phyloP scores from a whole-genome alignment of 2,329 filamentous ascomycete genomes.

The Phoma herbarum region DNA sequence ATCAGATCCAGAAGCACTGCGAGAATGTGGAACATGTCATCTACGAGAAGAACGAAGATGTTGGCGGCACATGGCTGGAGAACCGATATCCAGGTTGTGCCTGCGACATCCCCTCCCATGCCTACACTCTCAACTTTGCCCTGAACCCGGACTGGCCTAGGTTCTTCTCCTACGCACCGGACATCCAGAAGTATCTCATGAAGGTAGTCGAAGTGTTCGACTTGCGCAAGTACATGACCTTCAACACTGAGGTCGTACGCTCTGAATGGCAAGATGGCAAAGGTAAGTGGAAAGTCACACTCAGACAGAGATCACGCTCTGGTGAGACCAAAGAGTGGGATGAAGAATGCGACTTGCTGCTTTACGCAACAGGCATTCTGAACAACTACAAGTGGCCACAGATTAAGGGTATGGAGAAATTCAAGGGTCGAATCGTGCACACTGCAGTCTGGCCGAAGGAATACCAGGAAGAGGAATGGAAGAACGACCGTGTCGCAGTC shows the following conservation, averaged over 20 bases:
- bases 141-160: conserved; percentile 59
- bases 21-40: conserved; percentile 58
- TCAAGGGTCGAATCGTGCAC: conserved; percentile 56
- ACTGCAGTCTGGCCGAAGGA: conserved; percentile 58
- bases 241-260: conserved; percentile 59
- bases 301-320: conserved; percentile 52
- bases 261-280: conserved; percentile 60
- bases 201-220: conserved; percentile 60
- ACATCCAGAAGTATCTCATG: conserved; percentile 60
- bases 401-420: conserved; percentile 55
- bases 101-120: conserved; percentile 58
- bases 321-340: conserved; percentile 51
- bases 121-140: conserved; percentile 57
- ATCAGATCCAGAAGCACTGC: conserved; percentile 56
- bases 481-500: conserved; percentile 53
- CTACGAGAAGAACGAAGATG: conserved; percentile 58
- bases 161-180: conserved; percentile 57
- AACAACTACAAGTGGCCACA: conserved; percentile 52
- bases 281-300: conserved; percentile 61
- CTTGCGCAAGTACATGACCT: conserved; percentile 62
- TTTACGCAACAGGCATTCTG: conserved; percentile 56
- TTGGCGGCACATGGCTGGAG: conserved; percentile 59
- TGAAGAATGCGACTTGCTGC: conserved; percentile 55
- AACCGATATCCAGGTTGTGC: conserved; percentile 55
- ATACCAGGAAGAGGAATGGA: conserved; percentile 57